A percentile compares a stretch with the other conserved stretches of the same genome.
phyloP scores from a whole-genome alignment of 2,329 filamentous ascomycete species.

The Colletotrichum cordylinicola region DNA sequence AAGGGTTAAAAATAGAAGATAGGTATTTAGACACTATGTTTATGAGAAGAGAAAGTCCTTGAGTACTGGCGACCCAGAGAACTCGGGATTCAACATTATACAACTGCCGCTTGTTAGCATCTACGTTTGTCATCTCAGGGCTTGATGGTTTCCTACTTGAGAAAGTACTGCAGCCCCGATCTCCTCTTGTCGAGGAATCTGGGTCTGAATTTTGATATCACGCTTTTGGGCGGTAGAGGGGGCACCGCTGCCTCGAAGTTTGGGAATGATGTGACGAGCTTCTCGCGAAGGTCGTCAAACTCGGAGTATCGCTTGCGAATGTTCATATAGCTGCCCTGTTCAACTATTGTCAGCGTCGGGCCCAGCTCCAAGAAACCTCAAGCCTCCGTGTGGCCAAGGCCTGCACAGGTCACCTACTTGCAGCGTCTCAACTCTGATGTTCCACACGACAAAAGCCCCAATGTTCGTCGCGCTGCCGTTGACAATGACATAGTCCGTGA shows the following conservation, averaged over 20 bases:
- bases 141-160: constrained; percentile 70
- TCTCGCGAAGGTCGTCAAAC: constrained; percentile 81
- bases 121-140: constrained; percentile 19
- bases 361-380: not conserved
- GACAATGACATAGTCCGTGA: constrained; percentile 62
- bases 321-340: constrained; percentile 65
- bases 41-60: constrained; percentile 86
- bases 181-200: constrained; percentile 86
- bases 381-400: not conserved
- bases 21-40: constrained; percentile 26
- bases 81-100: constrained; percentile 90
- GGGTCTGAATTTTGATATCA: constrained; percentile 84
- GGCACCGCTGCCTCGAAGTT: constrained; percentile 86
- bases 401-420: constrained; percentile 61
- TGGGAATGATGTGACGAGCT: constrained; percentile 82
- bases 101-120: constrained; percentile 61
- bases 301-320: constrained; percentile 86
- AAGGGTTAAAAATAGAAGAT: not conserved
- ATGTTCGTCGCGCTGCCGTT: constrained; percentile 62
- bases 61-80: constrained; percentile 86
- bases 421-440: constrained; percentile 85
- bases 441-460: constrained; percentile 97
- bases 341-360: constrained; percentile 15
- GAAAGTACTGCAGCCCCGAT: constrained; percentile 85
- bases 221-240: constrained; percentile 87